phyloP scores from a whole-genome alignment of 2,329 filamentous ascomycete species.

The Chaetomium strumarium region DNA sequence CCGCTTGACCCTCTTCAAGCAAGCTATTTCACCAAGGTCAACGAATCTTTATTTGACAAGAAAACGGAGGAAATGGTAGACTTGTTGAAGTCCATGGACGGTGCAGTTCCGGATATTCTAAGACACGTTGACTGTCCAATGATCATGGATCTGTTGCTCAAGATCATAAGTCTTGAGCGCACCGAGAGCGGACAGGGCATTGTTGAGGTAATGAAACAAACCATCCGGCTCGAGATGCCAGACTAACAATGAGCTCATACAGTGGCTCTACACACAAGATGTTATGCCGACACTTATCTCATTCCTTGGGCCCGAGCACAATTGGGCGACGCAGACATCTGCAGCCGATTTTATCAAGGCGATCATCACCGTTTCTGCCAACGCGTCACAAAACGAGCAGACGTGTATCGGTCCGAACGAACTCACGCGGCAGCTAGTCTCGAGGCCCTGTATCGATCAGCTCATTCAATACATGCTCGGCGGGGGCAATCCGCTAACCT shows the following conservation, averaged over 20 bases:
- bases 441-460: slow-evolving; percentile 71
- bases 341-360: slow-evolving; percentile 97
- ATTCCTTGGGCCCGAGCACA: slow-evolving; percentile 78
- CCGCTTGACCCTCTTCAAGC: slow-evolving; percentile 90
- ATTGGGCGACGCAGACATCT: slow-evolving; percentile 87
- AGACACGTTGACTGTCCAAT: slow-evolving; percentile 95
- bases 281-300: slow-evolving; percentile 82
- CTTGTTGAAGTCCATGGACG: slow-evolving; percentile 77
- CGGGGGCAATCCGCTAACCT: slow-evolving; percentile 89
- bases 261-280: slow-evolving; percentile 90
- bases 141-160: slow-evolving; percentile 95
- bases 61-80: slow-evolving; percentile 97
- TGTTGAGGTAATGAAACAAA: slow-evolving; percentile 67
- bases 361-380: slow-evolving; percentile 97
- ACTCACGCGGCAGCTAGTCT: slow-evolving; percentile 89
- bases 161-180: slow-evolving; percentile 94
- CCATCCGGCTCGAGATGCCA: background rate
- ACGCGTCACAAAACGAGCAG: slow-evolving; percentile 95
- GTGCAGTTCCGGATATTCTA: slow-evolving; percentile 77
- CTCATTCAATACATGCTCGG: slow-evolving; percentile 89
- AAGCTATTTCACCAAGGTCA: slow-evolving; percentile 97
- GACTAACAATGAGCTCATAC: background rate
- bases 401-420: slow-evolving; percentile 99
- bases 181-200: slow-evolving; percentile 86
- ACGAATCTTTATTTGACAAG: slow-evolving; percentile 94